These are phyloP conservation scores for Trifolium pratense DNA, from an alignment of 306 rosid species.

Conservation along the genomic window DNA sequence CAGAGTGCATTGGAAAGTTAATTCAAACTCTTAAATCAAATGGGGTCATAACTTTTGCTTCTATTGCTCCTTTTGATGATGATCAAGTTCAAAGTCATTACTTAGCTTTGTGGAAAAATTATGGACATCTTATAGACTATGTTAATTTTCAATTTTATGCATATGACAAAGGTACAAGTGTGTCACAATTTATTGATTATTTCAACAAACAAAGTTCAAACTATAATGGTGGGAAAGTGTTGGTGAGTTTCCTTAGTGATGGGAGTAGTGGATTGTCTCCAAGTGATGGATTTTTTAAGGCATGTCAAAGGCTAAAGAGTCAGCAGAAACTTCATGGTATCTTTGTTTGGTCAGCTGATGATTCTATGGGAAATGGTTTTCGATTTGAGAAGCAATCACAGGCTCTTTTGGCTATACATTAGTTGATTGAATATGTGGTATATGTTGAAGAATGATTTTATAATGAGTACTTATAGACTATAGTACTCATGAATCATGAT, in stretches of 20 bases:
- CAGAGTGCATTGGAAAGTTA: constrained; percentile 66
- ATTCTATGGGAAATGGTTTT: constrained; percentile 63
- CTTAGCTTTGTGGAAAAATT: constrained; percentile 69
- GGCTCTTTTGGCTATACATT: constrained; percentile 55
- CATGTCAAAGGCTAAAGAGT: constrained; percentile 57
- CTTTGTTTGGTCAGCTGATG: constrained; percentile 91
- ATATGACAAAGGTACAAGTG: constrained; percentile 65
- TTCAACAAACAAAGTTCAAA: constrained; percentile 65
- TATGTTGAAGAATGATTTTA: neutral
- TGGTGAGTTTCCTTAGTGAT: constrained; percentile 69
- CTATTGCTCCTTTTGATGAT: constrained; percentile 77
- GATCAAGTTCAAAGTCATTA: constrained; percentile 70
- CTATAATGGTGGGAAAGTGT: constrained; percentile 68
- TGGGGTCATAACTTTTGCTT: constrained; percentile 63
- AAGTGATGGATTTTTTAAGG: constrained; percentile 61
- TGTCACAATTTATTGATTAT: constrained; percentile 58
- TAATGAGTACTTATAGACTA: too few relatives aligned
- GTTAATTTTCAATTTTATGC: constrained; percentile 90
- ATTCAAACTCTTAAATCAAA: constrained; percentile 61
- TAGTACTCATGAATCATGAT: neutral
- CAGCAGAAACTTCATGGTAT: constrained; percentile 66
- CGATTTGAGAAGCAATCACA: constrained; percentile 74
- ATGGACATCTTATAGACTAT: constrained; percentile 68
- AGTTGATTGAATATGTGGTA: neutral
- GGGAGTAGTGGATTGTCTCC: constrained; percentile 70